Conservation (phyloP, 768 basidiomycete genomes). For the Hericium rajendrae region DNA sequence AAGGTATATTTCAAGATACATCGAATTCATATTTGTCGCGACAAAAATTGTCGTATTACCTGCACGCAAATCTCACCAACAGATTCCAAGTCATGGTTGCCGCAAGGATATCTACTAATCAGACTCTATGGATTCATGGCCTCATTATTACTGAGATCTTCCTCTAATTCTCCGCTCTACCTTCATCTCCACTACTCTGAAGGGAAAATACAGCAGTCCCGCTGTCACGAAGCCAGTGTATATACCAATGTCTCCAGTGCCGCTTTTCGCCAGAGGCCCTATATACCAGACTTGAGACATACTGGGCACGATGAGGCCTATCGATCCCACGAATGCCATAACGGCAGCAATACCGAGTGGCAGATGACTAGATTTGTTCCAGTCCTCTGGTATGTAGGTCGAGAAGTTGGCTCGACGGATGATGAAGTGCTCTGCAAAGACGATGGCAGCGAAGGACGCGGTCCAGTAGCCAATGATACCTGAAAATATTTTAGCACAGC, state of each 20-base stretch:
- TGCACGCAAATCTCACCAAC: too few species aligned
- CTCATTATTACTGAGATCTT: too few species aligned
- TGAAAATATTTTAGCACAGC: slow-evolving; percentile 9
- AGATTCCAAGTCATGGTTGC: too few species aligned
- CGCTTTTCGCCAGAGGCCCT: slow-evolving; percentile 35
- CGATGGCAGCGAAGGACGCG: slow-evolving; percentile 26
- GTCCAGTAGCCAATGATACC: slow-evolving; percentile 40
- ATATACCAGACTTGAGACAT: slow-evolving; percentile 46
- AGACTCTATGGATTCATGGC: too few species aligned
- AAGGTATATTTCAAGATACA: too few species aligned
- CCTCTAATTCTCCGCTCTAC: not conserved
- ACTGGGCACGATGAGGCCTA: slow-evolving; percentile 32
- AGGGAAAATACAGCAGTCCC: not conserved
- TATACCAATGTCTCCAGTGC: slow-evolving; percentile 41
- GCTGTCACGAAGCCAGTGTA: not conserved
- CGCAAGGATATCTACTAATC: too few species aligned
- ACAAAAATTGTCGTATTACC: too few species aligned
- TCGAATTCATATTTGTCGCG: too few species aligned
- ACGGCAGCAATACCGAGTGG: slow-evolving; percentile 34
- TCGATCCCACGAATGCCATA: slow-evolving; percentile 29
- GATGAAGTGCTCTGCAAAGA: slow-evolving; percentile 35
- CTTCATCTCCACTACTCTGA: not conserved
- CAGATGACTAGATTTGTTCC: slow-evolving; percentile 26
- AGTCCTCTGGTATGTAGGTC: slow-evolving; percentile 28
- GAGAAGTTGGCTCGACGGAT: slow-evolving; percentile 29